These are phyloP conservation scores for Taphrina flavorubra DNA, from an alignment of 1,139 yeast genomes.

Conservation along the genomic window DNA sequence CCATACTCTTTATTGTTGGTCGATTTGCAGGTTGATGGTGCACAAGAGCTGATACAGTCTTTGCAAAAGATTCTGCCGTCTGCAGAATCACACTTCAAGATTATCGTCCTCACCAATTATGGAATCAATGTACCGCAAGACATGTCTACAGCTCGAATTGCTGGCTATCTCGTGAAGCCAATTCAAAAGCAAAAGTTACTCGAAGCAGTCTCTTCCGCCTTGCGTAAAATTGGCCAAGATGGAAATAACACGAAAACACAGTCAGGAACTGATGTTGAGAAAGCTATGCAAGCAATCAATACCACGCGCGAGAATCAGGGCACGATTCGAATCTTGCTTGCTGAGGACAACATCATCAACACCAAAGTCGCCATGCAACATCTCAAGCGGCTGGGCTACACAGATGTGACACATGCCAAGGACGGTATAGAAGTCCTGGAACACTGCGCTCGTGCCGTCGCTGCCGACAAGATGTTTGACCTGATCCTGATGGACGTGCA, in stretches of 20 bases:
- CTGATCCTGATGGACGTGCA: constrained; percentile 94
- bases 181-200: constrained; percentile 8
- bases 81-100: constrained; percentile 15
- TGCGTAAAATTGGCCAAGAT: not conserved
- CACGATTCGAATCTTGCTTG: constrained; percentile 17
- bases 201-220: not conserved
- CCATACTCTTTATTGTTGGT: constrained; percentile 12
- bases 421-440: constrained; percentile 32
- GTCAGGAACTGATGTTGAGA: not conserved
- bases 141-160: constrained; percentile 17
- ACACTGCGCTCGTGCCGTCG: constrained; percentile 4
- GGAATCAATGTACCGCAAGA: constrained; percentile 12
- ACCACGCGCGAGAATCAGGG: not conserved
- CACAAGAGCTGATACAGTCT: constrained; percentile 11
- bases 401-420: constrained; percentile 21
- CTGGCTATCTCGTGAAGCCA: constrained; percentile 31
- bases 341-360: constrained; percentile 33
- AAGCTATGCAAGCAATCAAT: not conserved
- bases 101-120: constrained; percentile 16
- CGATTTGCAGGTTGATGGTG: constrained; percentile 23
- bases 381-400: constrained; percentile 22
- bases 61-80: constrained; percentile 12
- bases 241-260: not conserved
- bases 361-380: constrained; percentile 29
- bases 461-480: constrained; percentile 53